phyloP scores from a whole-genome alignment of 1,139 yeast genomes.

The Debaryomyces robertsiae region DNA sequence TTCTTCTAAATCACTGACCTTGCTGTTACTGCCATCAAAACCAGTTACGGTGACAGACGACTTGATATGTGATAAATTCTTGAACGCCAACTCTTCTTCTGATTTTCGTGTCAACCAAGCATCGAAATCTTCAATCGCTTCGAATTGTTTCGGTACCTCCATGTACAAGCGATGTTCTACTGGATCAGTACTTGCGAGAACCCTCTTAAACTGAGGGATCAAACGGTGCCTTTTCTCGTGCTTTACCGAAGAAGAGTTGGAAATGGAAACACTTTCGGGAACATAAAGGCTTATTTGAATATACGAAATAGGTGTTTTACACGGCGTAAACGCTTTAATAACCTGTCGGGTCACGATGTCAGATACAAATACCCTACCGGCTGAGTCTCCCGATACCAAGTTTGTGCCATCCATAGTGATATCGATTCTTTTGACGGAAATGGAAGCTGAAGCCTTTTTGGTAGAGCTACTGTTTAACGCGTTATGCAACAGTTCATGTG shows the following conservation, averaged over 20 bases:
- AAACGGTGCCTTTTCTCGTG: constrained; percentile 44
- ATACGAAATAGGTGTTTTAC: constrained; percentile 42
- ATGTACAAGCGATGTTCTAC: constrained; percentile 52
- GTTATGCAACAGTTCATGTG: constrained; percentile 14
- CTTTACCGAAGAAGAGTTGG: constrained; percentile 14
- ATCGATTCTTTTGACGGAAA: constrained; percentile 50
- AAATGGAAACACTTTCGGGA: constrained; percentile 7
- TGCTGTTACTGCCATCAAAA: constrained; percentile 13
- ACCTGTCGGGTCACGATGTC: constrained; percentile 82
- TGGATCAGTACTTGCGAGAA: constrained; percentile 46
- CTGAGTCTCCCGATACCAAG: constrained; percentile 71
- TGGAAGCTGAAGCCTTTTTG: constrained; percentile 13
- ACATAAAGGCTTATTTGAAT: constrained; percentile 26
- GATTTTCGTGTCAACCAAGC: constrained; percentile 51
- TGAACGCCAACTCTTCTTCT: constrained; percentile 54
- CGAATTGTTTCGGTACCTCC: constrained; percentile 37
- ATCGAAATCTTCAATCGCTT: constrained; percentile 25
- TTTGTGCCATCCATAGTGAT: constrained; percentile 77
- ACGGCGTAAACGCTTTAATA: constrained; percentile 61
- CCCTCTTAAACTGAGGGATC: constrained; percentile 63
- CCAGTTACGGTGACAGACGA: constrained; percentile 31
- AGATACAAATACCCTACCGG: constrained; percentile 67
- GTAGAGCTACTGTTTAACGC: constrained; percentile 11
- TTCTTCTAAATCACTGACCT: constrained; percentile 35
- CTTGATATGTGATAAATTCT: constrained; percentile 38